Conservation (phyloP, 768 basidiomycete genomes). For the Pholiota conissans region DNA sequence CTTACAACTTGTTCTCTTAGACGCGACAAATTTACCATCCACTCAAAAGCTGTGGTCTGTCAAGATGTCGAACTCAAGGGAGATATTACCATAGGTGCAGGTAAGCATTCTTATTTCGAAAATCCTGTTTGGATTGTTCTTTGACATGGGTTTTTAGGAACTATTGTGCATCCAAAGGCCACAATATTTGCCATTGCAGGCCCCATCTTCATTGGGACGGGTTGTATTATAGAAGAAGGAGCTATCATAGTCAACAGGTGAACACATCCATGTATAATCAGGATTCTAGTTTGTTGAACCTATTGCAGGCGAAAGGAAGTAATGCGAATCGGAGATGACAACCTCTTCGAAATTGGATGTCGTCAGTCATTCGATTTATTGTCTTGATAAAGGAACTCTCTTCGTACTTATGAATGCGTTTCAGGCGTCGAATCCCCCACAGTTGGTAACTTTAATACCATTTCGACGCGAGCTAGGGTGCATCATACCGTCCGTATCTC, state of each 20-base stretch:
- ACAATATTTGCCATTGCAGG: slow-evolving; percentile 91
- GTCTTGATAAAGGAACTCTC: background rate
- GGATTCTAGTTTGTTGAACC: background rate
- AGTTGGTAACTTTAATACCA: slow-evolving; percentile 83
- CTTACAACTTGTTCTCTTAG: slow-evolving; percentile 35
- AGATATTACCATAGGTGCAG: slow-evolving; percentile 89
- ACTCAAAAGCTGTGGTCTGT: slow-evolving; percentile 88
- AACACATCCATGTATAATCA: background rate
- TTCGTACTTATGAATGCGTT: background rate
- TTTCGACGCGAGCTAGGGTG: slow-evolving; percentile 81
- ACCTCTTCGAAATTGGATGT: slow-evolving; percentile 92
- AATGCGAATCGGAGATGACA: slow-evolving; percentile 93
- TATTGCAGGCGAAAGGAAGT: slow-evolving; percentile 65
- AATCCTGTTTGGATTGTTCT: background rate
- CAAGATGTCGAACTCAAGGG: slow-evolving; percentile 95
- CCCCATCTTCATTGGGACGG: slow-evolving; percentile 84
- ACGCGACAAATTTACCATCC: slow-evolving; percentile 87
- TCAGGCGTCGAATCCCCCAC: slow-evolving; percentile 85
- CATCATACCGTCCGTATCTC: slow-evolving; percentile 81
- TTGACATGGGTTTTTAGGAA: slow-evolving; percentile 43
- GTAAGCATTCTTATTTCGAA: slow-evolving; percentile 29
- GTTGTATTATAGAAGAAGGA: slow-evolving; percentile 91
- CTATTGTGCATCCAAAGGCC: slow-evolving; percentile 91
- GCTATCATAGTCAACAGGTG: slow-evolving; percentile 86
- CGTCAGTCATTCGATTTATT: slow-evolving; percentile 51